Conservation (phyloP, 163 green algal genomes). For the Volvox carteri region DNA sequence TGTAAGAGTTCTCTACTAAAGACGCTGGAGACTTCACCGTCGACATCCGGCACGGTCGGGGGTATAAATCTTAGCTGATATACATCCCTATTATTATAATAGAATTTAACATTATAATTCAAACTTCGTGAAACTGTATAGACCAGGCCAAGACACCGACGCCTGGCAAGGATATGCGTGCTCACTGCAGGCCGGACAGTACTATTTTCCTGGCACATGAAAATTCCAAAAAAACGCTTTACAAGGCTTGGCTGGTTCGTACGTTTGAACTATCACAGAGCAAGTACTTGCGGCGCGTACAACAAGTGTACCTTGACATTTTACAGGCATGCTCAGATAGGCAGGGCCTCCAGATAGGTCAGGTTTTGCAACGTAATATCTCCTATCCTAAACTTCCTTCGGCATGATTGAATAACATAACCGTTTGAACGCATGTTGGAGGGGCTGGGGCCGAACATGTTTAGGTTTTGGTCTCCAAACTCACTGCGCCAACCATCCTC, state of each 20-base stretch:
- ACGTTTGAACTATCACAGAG: constrained; percentile 1
- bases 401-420: neutral
- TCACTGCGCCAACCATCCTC: too few species aligned
- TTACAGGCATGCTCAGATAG: neutral
- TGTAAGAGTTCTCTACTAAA: neutral
- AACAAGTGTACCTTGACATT: neutral
- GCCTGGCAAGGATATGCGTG: neutral
- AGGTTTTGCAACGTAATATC: neutral
- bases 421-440: neutral
- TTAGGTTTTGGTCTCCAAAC: too few species aligned
- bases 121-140: neutral
- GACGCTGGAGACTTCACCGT: neutral
- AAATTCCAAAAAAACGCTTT: too few species aligned
- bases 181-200: too few species aligned
- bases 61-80: neutral
- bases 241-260: neutral
- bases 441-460: too few species aligned
- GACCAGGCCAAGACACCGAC: neutral
- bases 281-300: neutral
- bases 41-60: neutral
- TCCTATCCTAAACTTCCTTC: neutral
- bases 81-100: neutral
- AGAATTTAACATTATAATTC: neutral
- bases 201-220: too few species aligned
- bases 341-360: neutral